These are phyloP conservation scores for Ceratobasidium sp. DNA, from an alignment of 1,284 basidiomycete species.

Conservation along the genomic window DNA sequence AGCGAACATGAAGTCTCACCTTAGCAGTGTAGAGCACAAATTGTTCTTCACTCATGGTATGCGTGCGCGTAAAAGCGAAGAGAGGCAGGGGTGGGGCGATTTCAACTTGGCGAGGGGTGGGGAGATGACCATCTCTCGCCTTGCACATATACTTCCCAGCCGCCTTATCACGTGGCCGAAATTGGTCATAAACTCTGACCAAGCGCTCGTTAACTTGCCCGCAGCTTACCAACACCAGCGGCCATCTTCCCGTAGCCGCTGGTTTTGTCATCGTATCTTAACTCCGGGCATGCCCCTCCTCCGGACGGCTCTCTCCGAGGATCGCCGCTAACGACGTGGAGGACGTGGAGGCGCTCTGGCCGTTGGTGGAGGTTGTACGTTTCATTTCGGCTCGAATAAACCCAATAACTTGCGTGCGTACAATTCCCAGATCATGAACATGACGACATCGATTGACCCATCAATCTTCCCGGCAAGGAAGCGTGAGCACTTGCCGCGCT, in stretches of 20 bases:
- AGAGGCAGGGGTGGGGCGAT: conserved; percentile 2
- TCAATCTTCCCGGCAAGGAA: too few species aligned
- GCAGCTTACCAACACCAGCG: conserved; percentile 5
- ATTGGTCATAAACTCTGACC: conserved; percentile 2
- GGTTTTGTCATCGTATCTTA: too few species aligned
- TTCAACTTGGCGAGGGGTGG: background rate
- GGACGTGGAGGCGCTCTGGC: too few species aligned
- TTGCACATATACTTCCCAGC: conserved; percentile 33
- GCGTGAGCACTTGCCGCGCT: conserved; percentile 13
- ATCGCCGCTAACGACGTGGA: too few species aligned
- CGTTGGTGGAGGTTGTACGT: too few species aligned
- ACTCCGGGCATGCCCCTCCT: too few species aligned
- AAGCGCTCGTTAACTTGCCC: background rate
- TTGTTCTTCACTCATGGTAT: conserved; percentile 20
- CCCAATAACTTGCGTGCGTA: too few species aligned
- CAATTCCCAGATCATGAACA: too few species aligned
- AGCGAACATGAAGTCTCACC: background rate
- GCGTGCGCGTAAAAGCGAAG: background rate
- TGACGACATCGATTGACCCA: too few species aligned
- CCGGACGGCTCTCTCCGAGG: too few species aligned
- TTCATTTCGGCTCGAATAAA: too few species aligned
- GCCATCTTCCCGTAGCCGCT: too few species aligned
- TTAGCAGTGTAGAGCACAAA: conserved; percentile 36
- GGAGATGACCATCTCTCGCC: conserved; percentile 1
- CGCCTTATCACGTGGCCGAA: background rate